Evolutionary conservation across 805 yeast genomes (phyloP).

Genomic region (Debaryomyces maramus): DNA sequence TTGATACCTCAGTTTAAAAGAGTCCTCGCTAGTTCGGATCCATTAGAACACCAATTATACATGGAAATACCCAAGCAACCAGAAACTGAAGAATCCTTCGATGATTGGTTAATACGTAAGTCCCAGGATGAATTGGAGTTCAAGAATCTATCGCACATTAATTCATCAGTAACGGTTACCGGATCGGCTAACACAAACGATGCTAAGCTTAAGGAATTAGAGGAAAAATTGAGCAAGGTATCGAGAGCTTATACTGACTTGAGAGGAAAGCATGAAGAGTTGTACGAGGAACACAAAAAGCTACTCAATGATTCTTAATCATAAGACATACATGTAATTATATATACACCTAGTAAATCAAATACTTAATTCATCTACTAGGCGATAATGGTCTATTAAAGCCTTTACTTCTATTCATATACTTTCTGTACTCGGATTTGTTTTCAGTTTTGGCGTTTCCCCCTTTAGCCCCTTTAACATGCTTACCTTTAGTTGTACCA

Average conservation of each 20-base stretch:
- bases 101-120: slow-evolving; percentile 49
- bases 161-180: slow-evolving; percentile 37
- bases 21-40: slow-evolving; percentile 44
- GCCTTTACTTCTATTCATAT: slow-evolving; percentile 58
- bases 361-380: slow-evolving; percentile 16
- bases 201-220: slow-evolving; percentile 26
- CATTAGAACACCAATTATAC: slow-evolving; percentile 45
- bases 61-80: slow-evolving; percentile 32
- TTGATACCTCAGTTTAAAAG: slow-evolving; percentile 68
- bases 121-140: slow-evolving; percentile 54
- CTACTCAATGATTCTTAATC: slow-evolving; percentile 20
- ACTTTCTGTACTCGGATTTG: slow-evolving; percentile 54
- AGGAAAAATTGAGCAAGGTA: slow-evolving; percentile 48
- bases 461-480: slow-evolving; percentile 50
- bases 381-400: slow-evolving; percentile 59
- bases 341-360: not conserved
- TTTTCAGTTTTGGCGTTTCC: slow-evolving; percentile 41
- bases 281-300: slow-evolving; percentile 51
- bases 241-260: slow-evolving; percentile 60
- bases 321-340: not conserved
- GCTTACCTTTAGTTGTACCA: slow-evolving; percentile 56
- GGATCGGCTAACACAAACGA: slow-evolving; percentile 6
- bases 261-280: slow-evolving; percentile 58
- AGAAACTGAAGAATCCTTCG: slow-evolving; percentile 38
- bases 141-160: slow-evolving; percentile 39